These are phyloP conservation scores for Debaryomyces psychrophilus DNA, from an alignment of 1,139 yeast species.

Conservation along the genomic window DNA sequence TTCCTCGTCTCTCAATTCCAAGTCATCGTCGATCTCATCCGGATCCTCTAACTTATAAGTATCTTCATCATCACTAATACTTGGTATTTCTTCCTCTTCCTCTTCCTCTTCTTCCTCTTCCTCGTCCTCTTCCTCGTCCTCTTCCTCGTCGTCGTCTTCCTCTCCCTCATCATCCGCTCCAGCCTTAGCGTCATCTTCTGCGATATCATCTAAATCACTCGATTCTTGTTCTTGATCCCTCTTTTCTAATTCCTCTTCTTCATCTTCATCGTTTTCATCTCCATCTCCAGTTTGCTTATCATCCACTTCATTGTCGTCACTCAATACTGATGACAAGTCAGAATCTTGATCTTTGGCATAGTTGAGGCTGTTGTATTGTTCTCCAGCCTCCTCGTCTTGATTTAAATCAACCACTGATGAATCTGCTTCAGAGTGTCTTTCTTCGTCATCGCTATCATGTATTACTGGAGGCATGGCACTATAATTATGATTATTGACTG, in stretches of 20 bases:
- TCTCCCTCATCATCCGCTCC: conserved; percentile 12
- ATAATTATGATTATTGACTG: not conserved
- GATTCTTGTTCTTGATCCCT: conserved; percentile 10
- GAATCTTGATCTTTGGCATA: conserved; percentile 11
- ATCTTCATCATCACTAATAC: conserved; percentile 37
- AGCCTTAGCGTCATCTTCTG: conserved; percentile 10
- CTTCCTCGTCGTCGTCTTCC: conserved; percentile 24
- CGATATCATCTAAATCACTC: conserved; percentile 8
- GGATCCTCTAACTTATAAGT: conserved; percentile 41
- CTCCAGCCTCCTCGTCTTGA: conserved; percentile 23
- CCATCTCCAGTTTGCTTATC: conserved; percentile 12
- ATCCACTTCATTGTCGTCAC: conserved; percentile 13
- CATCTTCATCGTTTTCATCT: conserved; percentile 18
- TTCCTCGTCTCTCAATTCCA: conserved; percentile 40
- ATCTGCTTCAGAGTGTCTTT: conserved; percentile 18
- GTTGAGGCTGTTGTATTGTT: conserved; percentile 15
- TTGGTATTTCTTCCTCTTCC: conserved; percentile 29
- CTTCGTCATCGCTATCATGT: conserved; percentile 20
- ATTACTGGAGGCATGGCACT: conserved; percentile 19
- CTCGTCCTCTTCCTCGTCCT: conserved; percentile 25
- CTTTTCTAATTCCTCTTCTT: conserved; percentile 16
- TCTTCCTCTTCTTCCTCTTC: conserved; percentile 28
- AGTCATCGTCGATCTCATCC: conserved; percentile 46
- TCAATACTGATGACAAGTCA: conserved; percentile 15
- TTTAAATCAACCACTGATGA: conserved; percentile 13